Evolutionary conservation across 116 monocot genomes (phyloP), one percentile per base, ranked within the genome.

Genomic region (Iris pallida): DNA sequence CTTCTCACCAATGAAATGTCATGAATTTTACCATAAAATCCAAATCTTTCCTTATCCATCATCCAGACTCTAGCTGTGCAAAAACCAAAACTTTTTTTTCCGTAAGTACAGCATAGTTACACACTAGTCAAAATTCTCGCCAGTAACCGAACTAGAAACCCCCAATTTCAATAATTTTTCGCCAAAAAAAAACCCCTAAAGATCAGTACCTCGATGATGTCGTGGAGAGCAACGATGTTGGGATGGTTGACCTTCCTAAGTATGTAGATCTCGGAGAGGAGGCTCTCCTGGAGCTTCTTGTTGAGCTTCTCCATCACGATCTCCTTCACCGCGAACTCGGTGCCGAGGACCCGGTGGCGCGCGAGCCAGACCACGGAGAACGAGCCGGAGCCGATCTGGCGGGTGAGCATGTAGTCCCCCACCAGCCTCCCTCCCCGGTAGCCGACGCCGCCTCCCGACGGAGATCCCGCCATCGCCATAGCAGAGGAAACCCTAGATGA

Each of bases 281-380:
- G 79, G 70, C 87, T 96, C 5, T 96, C 89, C 74, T 77, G 81
- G 10, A 91, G 87, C 91, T 96, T 96, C 82, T 79, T 80, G 80
- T 75, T 81, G 5, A 96, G 73, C 62, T 64, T 73, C 16, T 87
- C 89, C 74, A 89, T 80, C 56, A 64, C 54, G 80, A 96, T 91
- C 81, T 96, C 95, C 82, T 96, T 96, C 43, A 96, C 81, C 12
- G 95, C 95, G 6, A 91, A 88, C 71, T 96, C 92, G 41, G 75
- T 76, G 52, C 91, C 86, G 10, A 47, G 55, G 9, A 77, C 69
- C 15, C 89, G 80, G 61, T 89, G 88, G 75, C 80, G 66, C 48
- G 86, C 96, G 47, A 72, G 68, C 96, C 96, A 96, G 53, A 96
- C 96, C 63, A 79, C 82, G n/a, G 96, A 89, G 82, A 85, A 96